These are phyloP conservation scores for Loxodes magnus DNA, from an alignment of 73 alveolate species.

Conservation along the genomic window DNA sequence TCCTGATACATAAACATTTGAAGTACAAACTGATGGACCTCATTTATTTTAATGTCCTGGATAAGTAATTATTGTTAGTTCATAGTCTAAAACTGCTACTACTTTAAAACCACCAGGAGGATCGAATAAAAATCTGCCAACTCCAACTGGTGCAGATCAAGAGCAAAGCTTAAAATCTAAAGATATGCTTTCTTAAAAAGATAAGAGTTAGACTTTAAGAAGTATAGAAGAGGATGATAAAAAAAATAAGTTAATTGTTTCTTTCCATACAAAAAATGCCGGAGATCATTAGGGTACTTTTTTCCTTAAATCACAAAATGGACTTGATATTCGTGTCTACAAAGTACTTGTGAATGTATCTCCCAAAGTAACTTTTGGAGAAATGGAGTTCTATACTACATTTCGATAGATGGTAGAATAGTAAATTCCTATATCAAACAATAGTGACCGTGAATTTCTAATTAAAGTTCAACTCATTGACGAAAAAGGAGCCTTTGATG, in stretches of 20 bases:
- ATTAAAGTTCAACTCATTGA: slow-evolving; percentile 75
- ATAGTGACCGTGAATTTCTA: slow-evolving; percentile 86
- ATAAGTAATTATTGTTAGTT: no score
- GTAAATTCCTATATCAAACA: slow-evolving; percentile 93
- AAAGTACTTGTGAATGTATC: slow-evolving; percentile 82
- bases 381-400: slow-evolving; percentile 88
- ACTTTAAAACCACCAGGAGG: no score
- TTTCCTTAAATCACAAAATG: slow-evolving; percentile 48
- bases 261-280: slow-evolving; percentile 56
- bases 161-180: no score
- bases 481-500: slow-evolving; percentile 37
- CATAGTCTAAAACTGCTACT: no score
- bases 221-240: no score
- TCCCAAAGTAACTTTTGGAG: slow-evolving; percentile 90
- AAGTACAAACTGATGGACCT: no score
- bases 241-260: slow-evolving; percentile 20
- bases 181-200: no score
- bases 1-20: no score
- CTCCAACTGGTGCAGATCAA: no score
- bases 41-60: no score
- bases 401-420: slow-evolving; percentile 79
- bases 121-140: no score
- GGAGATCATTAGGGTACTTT: slow-evolving; percentile 60
- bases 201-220: no score
- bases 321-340: slow-evolving; percentile 89